phyloP scores from a whole-genome alignment of 1,284 basidiomycete genomes.

The Tylopilus orsonianus region DNA sequence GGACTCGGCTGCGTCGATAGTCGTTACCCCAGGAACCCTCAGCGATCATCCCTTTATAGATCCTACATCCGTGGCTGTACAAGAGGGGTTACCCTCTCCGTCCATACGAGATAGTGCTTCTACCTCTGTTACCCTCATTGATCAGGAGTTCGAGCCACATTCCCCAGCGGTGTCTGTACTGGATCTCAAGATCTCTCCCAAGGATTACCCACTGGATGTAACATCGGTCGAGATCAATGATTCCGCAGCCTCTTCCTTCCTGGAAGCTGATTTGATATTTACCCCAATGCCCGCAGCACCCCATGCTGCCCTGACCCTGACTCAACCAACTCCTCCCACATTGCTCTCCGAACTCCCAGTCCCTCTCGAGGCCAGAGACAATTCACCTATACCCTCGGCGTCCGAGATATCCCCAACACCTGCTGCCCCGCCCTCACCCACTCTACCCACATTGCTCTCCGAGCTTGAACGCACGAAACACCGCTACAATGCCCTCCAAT shows the following conservation, averaged over 20 bases:
- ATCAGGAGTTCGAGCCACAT: slow-evolving; percentile 4
- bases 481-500: slow-evolving; percentile 64
- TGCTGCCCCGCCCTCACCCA: neutral
- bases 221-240: neutral
- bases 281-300: too few relatives aligned
- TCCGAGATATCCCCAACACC: neutral
- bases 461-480: slow-evolving; percentile 45
- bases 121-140: slow-evolving; percentile 7
- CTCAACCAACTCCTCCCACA: too few relatives aligned
- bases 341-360: too few relatives aligned
- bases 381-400: neutral
- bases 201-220: neutral
- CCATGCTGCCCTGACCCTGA: too few relatives aligned
- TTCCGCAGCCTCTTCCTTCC: too few relatives aligned
- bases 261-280: too few relatives aligned
- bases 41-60: slow-evolving; percentile 13
- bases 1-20: slow-evolving; percentile 1
- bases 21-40: slow-evolving; percentile 1
- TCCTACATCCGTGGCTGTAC: neutral
- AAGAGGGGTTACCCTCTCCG: neutral
- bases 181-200: slow-evolving; percentile 1
- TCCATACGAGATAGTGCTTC: slow-evolving; percentile 8
- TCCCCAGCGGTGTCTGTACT: slow-evolving; percentile 24
- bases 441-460: slow-evolving; percentile 37
- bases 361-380: too few relatives aligned